phyloP scores from a whole-genome alignment of 192 early-diverging fungal species.

The Jimgerdemannia flammicorona region DNA sequence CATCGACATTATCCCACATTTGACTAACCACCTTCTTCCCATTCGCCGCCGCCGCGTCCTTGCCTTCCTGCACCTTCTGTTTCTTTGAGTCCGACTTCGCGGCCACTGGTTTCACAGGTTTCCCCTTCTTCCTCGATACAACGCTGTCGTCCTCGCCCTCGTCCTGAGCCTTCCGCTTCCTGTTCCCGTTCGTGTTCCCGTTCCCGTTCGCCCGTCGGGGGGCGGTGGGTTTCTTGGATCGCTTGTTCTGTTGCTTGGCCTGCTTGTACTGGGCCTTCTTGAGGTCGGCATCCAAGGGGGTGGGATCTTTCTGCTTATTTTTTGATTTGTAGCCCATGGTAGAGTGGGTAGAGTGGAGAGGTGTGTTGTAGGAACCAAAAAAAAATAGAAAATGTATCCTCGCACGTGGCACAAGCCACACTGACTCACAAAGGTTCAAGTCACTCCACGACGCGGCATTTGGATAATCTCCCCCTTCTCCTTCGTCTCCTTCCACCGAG shows the following conservation, averaged over 20 bases:
- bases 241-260: constrained; percentile 1
- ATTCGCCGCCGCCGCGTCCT: constrained; percentile 7
- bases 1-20: constrained; percentile 18
- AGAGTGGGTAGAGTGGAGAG: not conserved
- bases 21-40: constrained; percentile 23
- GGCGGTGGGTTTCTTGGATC: constrained; percentile 1
- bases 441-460: too few species aligned
- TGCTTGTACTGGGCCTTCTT: constrained; percentile 3
- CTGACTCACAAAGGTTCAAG: too few species aligned
- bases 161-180: constrained; percentile 3
- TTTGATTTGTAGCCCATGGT: constrained; percentile 29
- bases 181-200: constrained; percentile 6
- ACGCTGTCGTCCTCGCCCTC: constrained; percentile 9
- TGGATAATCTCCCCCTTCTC: too few species aligned
- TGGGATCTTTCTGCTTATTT: constrained; percentile 32
- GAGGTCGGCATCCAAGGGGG: constrained; percentile 17
- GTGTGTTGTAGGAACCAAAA: not conserved
- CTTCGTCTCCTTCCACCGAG: too few species aligned
- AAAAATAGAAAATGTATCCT: not conserved
- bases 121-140: constrained; percentile 15
- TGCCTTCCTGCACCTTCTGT: constrained; percentile 11
- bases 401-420: not conserved
- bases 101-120: constrained; percentile 9
- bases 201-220: not conserved
- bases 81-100: constrained; percentile 4